Base-by-base conservation (phyloP, 805 yeast genomes). In the Kodamaea jinghongensis region DNA sequence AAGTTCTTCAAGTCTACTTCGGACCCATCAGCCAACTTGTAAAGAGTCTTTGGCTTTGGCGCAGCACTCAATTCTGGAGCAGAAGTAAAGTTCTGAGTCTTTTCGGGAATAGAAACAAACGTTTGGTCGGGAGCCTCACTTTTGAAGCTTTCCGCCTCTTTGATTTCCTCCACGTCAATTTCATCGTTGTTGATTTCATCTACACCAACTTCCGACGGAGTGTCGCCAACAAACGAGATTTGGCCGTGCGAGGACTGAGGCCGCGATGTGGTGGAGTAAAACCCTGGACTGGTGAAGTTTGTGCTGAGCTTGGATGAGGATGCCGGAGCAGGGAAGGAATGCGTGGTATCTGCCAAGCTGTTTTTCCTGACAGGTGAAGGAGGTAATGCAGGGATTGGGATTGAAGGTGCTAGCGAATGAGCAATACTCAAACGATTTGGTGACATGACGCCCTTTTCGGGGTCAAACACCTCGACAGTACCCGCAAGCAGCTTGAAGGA, bases 1-100 rank as follows among this genome's bases (percentile, higher is more conserved):
- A 69, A 69, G 42, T 67, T 64, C 22, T 55, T 42, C 17, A 69
- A 55, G 51, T 69, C 70, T 32, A 69, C 54, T 5, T 63, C 65
- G 27, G 73, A 67, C 3, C 71, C 72, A 33, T 39, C 13, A 6
- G 48, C 41, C 28, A 46, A 38, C 17, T 48, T 42, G n/a, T 48
- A 46, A 23, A 48, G 28, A 16, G 32, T 17, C 20, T 22, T 35
- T 16, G 8, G 41, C n/a, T 2, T 40, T 33, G 7, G 43, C 28
- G 34, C 50, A 42, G 17, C 49, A 42, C 1, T 57, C 54, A 20
- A 20, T 20, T 20, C 45, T n/a, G 56, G 49, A 3, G 40, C 33
- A 6, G 44, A 12, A n/a, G 27, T 31, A 4, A 22, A 27, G 3
- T 25, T 31, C 9, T 17, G 20, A 22, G 31, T n/a, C 7, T 20